Evolutionary conservation across 495 filamentous ascomycete species (phyloP).

Genomic region (Ascodesmis nigricans): DNA sequence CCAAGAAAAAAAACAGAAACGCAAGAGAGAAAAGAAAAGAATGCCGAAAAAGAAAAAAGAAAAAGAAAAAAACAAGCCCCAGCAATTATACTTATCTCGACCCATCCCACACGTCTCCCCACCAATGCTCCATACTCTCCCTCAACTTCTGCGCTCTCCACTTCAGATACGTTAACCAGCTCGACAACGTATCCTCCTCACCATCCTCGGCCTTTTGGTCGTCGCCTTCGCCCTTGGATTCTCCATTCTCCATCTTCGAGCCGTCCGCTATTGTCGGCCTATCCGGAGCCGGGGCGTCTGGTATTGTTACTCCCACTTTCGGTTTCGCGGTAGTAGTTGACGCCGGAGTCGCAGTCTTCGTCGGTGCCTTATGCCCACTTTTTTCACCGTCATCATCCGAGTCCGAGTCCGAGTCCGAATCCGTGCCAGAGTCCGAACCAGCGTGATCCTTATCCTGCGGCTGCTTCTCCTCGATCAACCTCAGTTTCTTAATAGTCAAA

Average conservation of each 20-base stretch:
- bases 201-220: slow-evolving; percentile 8
- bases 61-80: neutral
- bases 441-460: slow-evolving; percentile 24
- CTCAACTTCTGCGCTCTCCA: slow-evolving; percentile 16
- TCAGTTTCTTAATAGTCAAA: slow-evolving; percentile 53
- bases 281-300: slow-evolving; percentile 12
- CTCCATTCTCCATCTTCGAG: no score
- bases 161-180: slow-evolving; percentile 15
- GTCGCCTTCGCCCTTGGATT: no score
- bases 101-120: slow-evolving; percentile 14
- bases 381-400: no score
- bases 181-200: slow-evolving; percentile 9
- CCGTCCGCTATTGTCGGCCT: neutral
- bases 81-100: slow-evolving; percentile 1
- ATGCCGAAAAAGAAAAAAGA: slow-evolving; percentile 1
- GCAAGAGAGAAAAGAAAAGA: neutral
- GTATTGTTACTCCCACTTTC: slow-evolving; percentile 2
- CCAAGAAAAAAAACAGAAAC: neutral
- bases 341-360: no score
- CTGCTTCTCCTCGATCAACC: slow-evolving; percentile 27
- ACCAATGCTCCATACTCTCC: slow-evolving; percentile 18
- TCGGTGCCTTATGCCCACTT: no score
- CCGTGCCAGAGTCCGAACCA: slow-evolving; percentile 9
- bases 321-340: neutral
- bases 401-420: no score